Percentiles rank a stretch among this genome's conserved stretches.
Evolutionary conservation across 1,139 yeast genomes (phyloP).

Genomic region (Hemisphaericaspora lyxosophila): DNA sequence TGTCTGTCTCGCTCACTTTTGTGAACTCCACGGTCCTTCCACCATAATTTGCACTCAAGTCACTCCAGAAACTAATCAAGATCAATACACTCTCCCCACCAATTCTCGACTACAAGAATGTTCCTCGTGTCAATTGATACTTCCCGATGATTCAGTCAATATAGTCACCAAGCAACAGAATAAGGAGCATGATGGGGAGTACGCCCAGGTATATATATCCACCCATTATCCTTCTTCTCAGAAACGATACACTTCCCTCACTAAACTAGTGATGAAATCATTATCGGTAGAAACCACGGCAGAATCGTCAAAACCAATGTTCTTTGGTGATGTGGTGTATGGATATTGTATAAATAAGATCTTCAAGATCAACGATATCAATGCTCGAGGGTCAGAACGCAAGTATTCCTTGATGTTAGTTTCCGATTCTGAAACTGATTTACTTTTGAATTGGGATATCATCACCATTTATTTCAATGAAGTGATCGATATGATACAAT

Average conservation of each 20-base stretch:
- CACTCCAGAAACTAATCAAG: conserved; percentile 11
- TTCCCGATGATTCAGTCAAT: conserved; percentile 42
- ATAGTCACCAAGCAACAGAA: conserved; percentile 20
- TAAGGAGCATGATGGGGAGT: conserved; percentile 14
- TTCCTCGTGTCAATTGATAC: conserved; percentile 53
- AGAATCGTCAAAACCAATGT: conserved; percentile 65
- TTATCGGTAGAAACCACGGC: conserved; percentile 73
- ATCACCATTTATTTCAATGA: conserved; percentile 51
- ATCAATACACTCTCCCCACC: conserved; percentile 20
- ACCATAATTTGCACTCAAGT: conserved; percentile 71
- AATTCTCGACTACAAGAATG: conserved; percentile 49
- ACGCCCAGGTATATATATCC: conserved; percentile 26
- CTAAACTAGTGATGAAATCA: conserved; percentile 62
- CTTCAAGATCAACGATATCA: conserved; percentile 65
- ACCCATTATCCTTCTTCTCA: conserved; percentile 68
- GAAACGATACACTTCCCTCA: conserved; percentile 50
- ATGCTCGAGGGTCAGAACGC: conserved; percentile 79
- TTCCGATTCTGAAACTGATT: conserved; percentile 53
- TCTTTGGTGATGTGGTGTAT: conserved; percentile 65
- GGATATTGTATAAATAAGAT: conserved; percentile 69
- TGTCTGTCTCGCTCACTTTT: conserved; percentile 73
- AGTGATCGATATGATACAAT: conserved; percentile 51
- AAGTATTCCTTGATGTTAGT: conserved; percentile 67
- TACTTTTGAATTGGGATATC: conserved; percentile 59
- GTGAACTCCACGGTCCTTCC: conserved; percentile 85